phyloP scores from a whole-genome alignment of 495 filamentous ascomycete genomes.

The Ascodesmis nigricans region DNA sequence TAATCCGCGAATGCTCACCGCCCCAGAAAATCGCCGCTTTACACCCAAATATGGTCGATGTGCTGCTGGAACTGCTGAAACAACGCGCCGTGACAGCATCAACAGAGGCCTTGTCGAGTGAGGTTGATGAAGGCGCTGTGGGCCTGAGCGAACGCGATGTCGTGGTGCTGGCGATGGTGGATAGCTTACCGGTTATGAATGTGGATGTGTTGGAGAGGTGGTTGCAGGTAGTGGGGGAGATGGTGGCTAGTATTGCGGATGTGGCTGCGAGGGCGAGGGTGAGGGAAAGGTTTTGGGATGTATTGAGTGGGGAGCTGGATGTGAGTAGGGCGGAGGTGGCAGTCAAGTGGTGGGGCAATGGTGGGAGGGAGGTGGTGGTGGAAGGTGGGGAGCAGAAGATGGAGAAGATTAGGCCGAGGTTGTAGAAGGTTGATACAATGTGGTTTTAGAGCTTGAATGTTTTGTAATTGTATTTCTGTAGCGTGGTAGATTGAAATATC shows the following conservation, averaged over 20 bases:
- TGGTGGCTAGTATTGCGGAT: conserved; percentile 42
- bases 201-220: conserved; percentile 51
- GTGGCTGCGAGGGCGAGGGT: conserved; percentile 39
- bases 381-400: conserved; percentile 26
- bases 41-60: conserved; percentile 55
- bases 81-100: conserved; percentile 39
- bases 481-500: too few relatives aligned
- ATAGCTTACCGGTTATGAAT: conserved; percentile 55
- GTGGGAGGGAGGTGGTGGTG: conserved; percentile 43
- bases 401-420: conserved; percentile 7
- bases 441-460: too few relatives aligned
- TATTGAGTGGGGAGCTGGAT: conserved; percentile 77
- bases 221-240: conserved; percentile 46
- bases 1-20: conserved; percentile 68
- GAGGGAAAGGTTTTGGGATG: conserved; percentile 63
- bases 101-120: conserved; percentile 24
- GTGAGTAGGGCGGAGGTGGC: conserved; percentile 60
- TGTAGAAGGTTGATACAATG: too few relatives aligned
- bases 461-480: too few relatives aligned
- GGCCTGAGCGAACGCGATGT: conserved; percentile 59
- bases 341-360: conserved; percentile 71
- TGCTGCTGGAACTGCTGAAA: conserved; percentile 58
- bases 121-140: conserved; percentile 16
- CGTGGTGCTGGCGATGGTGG: conserved; percentile 56
- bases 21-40: conserved; percentile 47